A percentile compares a stretch with the other conserved stretches of the same genome.
Evolutionary conservation across 106 monocot species (phyloP).

Genomic region (Triglochin maritima): DNA sequence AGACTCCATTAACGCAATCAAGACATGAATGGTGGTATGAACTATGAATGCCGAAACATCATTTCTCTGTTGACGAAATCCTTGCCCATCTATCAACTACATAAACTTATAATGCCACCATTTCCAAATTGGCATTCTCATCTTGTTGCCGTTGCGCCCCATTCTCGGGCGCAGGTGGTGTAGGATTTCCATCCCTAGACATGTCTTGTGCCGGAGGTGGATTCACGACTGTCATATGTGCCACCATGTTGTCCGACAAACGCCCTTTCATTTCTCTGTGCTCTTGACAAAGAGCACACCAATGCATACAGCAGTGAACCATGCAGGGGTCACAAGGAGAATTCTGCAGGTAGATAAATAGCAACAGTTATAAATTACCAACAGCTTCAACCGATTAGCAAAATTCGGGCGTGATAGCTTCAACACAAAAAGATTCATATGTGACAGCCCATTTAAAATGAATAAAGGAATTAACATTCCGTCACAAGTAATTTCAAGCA

Average conservation of each 20-base stretch:
- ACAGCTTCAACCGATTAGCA: not conserved
- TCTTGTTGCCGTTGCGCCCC: constrained; percentile 8
- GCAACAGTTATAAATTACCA: not conserved
- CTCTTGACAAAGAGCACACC: constrained; percentile 92
- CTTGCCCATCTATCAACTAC: not conserved
- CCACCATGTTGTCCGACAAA: constrained; percentile 47
- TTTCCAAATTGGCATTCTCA: constrained; percentile 34
- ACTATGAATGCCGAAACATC: too few relatives aligned
- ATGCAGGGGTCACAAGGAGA: constrained; percentile 87
- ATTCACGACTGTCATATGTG: constrained; percentile 73
- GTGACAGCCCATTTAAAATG: too few relatives aligned
- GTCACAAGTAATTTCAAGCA: too few relatives aligned
- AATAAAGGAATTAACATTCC: too few relatives aligned
- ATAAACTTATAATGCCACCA: constrained; percentile 35
- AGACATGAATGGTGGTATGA: too few relatives aligned
- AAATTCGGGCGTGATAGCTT: too few relatives aligned
- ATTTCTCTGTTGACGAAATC: too few relatives aligned
- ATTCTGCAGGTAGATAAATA: constrained; percentile 36
- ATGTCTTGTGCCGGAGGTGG: constrained; percentile 77
- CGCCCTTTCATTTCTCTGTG: constrained; percentile 85
- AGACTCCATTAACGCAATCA: too few relatives aligned
- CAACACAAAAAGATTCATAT: too few relatives aligned
- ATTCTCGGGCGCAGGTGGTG: constrained; percentile 14
- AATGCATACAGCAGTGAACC: constrained; percentile 94
- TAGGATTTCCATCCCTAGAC: constrained; percentile 27